Evolutionary conservation across 805 yeast species (phyloP).

Genomic region (Saccharomycopsis sp.): DNA sequence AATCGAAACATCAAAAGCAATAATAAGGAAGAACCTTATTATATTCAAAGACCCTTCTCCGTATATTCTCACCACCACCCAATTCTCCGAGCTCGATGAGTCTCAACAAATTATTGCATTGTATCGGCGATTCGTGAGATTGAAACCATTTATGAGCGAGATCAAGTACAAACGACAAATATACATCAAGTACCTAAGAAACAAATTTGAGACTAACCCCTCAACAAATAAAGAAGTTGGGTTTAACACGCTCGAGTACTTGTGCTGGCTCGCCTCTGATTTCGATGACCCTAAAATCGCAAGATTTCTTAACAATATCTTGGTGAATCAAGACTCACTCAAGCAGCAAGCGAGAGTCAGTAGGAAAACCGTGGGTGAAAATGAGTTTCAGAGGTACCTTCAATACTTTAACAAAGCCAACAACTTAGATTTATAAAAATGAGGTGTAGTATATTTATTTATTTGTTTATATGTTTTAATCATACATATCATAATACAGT

Average conservation of each 20-base stretch:
- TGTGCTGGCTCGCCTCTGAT: too few species aligned
- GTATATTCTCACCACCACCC: not conserved
- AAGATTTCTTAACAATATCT: not conserved
- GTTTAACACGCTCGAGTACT: not conserved
- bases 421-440: not conserved
- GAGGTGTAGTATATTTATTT: not conserved
- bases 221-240: not conserved
- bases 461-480: too few species aligned
- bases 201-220: slow-evolving; percentile 24
- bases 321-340: not conserved
- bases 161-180: slow-evolving; percentile 25
- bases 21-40: not conserved
- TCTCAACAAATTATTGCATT: not conserved
- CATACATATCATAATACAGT: slow-evolving; percentile 7
- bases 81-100: not conserved
- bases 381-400: not conserved
- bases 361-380: not conserved
- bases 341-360: not conserved
- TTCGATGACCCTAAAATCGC: too few species aligned
- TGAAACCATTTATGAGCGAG: slow-evolving; percentile 26
- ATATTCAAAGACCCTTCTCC: not conserved
- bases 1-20: not conserved
- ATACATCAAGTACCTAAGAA: slow-evolving; percentile 26
- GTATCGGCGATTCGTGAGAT: slow-evolving; percentile 27
- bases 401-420: not conserved